Percentiles rank a stretch among this genome's conserved stretches.
Conservation (phyloP, 768 basidiomycete genomes). For the Plicaturopsis crispa region DNA sequence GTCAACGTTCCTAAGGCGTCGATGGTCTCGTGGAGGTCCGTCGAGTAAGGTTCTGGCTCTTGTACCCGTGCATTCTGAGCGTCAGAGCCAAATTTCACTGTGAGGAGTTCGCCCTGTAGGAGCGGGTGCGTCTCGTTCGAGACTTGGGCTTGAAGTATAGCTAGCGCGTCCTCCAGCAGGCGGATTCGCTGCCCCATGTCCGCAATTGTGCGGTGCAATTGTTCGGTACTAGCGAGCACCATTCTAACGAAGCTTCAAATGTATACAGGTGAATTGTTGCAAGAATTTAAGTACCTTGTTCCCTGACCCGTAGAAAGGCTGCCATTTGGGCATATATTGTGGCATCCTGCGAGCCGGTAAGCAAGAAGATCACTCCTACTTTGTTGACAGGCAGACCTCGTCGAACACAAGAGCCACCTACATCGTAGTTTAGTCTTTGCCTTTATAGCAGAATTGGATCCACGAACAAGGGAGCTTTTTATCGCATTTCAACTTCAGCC, state of each 20-base stretch:
- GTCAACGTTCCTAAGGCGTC: constrained; percentile 67
- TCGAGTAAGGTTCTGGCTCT: constrained; percentile 14
- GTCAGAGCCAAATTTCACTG: constrained; percentile 56
- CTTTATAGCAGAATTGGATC: neutral
- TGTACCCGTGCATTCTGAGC: constrained; percentile 51
- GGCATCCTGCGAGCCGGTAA: too few relatives aligned
- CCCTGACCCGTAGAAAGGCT: constrained; percentile 51
- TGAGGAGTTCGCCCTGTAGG: constrained; percentile 55
- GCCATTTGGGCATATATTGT: constrained; percentile 57
- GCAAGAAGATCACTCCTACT: neutral
- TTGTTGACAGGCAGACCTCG: constrained; percentile 20
- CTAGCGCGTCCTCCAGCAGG: constrained; percentile 58
- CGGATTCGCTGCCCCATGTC: constrained; percentile 63
- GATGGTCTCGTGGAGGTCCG: constrained; percentile 25
- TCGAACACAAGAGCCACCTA: constrained; percentile 24
- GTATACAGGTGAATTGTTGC: constrained; percentile 3
- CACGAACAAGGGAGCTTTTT: constrained; percentile 31
- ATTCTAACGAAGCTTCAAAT: constrained; percentile 31
- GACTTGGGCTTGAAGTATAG: constrained; percentile 57
- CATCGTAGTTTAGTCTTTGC: constrained; percentile 52
- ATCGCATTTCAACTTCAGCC: constrained; percentile 60
- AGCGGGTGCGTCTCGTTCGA: constrained; percentile 64
- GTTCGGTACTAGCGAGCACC: constrained; percentile 54
- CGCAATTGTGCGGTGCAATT: constrained; percentile 51
- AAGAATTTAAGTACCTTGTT: constrained; percentile 46